phyloP scores from a whole-genome alignment of 805 yeast species.

The Myxozyma sirexii region DNA sequence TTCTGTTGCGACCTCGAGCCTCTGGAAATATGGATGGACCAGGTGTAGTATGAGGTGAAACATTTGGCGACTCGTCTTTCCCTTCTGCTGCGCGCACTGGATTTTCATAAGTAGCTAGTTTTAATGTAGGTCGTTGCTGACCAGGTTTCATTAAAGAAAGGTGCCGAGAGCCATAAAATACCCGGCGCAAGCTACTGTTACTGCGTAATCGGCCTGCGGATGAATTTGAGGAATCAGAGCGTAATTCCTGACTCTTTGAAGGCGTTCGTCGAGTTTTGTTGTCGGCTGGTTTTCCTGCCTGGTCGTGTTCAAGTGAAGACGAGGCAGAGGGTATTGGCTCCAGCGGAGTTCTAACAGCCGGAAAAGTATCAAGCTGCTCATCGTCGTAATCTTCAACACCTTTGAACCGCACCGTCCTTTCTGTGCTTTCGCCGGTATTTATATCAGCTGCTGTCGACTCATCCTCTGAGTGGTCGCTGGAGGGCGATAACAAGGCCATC shows the following conservation, averaged over 20 bases:
- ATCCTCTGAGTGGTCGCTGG: neutral
- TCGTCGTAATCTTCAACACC: neutral
- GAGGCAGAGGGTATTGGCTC: neutral
- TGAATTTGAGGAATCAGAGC: neutral
- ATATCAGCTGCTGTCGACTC: neutral
- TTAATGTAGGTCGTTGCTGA: neutral
- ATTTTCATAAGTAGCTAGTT: neutral
- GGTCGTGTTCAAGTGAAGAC: neutral
- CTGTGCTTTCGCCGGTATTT: neutral
- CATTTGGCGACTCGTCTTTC: neutral
- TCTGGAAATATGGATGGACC: neutral
- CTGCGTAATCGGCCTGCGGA: neutral
- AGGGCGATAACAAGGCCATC: too few relatives aligned
- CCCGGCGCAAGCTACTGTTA: neutral
- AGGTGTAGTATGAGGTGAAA: neutral
- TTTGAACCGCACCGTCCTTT: neutral
- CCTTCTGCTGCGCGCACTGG: neutral
- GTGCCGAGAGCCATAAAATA: slow-evolving; percentile 7
- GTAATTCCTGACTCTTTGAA: too few relatives aligned
- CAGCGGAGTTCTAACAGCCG: neutral
- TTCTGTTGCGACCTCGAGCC: neutral
- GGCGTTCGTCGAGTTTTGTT: too few relatives aligned
- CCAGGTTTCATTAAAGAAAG: slow-evolving; percentile 9
- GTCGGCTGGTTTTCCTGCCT: neutral
- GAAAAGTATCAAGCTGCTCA: neutral